Conservation (phyloP, 495 filamentous ascomycete species). For the Podospora appendiculata region DNA sequence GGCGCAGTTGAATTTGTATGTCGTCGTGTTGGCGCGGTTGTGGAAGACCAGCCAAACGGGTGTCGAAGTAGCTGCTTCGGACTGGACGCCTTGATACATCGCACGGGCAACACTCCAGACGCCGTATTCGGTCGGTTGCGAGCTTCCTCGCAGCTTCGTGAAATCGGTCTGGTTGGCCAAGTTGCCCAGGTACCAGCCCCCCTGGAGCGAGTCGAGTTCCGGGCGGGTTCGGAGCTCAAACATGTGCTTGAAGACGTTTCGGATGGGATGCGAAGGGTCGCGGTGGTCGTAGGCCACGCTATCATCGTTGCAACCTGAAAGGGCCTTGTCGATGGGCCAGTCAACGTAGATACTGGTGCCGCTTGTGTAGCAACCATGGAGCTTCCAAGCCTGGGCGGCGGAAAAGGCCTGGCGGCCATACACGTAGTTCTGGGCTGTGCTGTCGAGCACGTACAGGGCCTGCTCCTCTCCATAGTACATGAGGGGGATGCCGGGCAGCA, state of each 20-base stretch:
- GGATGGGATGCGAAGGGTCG: conserved; percentile 25
- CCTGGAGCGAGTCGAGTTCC: conserved; percentile 45
- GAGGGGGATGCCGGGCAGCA: conserved; percentile 60
- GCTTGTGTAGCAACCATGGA: conserved; percentile 58
- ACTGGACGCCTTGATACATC: conserved; percentile 33
- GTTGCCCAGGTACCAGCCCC: conserved; percentile 50
- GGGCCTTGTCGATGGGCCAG: conserved; percentile 31
- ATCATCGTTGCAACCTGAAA: conserved; percentile 60
- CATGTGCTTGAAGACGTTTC: conserved; percentile 58
- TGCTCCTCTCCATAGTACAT: conserved; percentile 68
- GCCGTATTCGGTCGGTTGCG: conserved; percentile 52
- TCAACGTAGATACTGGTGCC: conserved; percentile 46
- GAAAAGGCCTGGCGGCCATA: conserved; percentile 64
- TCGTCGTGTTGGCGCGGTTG: conserved; percentile 48
- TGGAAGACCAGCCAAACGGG: conserved; percentile 57
- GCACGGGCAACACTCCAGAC: conserved; percentile 41
- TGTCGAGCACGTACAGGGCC: conserved; percentile 59
- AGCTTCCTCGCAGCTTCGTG: conserved; percentile 47
- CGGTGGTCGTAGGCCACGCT: conserved; percentile 51
- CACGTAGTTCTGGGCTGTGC: conserved; percentile 61
- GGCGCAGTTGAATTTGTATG: conserved; percentile 53
- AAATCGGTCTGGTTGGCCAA: conserved; percentile 53
- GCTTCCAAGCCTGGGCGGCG: conserved; percentile 56
- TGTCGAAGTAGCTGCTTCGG: conserved; percentile 43
- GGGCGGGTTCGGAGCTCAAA: conserved; percentile 53